Evolutionary conservation across 352 stramenopile genomes (phyloP).

Genomic region (Phytophthora pinifolia): DNA sequence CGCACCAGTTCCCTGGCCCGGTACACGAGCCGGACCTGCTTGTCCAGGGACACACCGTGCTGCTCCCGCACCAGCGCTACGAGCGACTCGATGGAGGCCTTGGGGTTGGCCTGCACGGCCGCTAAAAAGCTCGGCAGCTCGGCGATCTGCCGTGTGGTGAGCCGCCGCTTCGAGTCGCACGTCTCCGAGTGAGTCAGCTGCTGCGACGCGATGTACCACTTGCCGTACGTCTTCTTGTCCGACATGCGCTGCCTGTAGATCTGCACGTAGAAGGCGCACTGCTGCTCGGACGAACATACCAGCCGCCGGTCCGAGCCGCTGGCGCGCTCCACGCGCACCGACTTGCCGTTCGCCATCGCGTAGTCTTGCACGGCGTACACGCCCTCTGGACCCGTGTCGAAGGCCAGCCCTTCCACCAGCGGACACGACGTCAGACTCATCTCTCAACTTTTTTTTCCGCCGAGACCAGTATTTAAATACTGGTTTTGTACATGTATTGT

Average conservation of each 20-base stretch:
- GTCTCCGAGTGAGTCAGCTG: slow-evolving; percentile 23
- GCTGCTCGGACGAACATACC: slow-evolving; percentile 21
- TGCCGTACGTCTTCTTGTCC: slow-evolving; percentile 29
- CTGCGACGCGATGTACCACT: slow-evolving; percentile 38
- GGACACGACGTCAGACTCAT: slow-evolving; percentile 21
- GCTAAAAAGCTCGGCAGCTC: slow-evolving; percentile 22
- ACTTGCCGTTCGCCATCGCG: slow-evolving; percentile 26
- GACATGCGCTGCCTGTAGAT: slow-evolving; percentile 32
- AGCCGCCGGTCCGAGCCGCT: slow-evolving; percentile 32
- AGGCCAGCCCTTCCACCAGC: slow-evolving; percentile 24
- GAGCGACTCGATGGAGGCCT: slow-evolving; percentile 20
- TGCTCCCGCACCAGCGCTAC: slow-evolving; percentile 19
- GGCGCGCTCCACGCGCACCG: slow-evolving; percentile 24
- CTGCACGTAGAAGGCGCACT: slow-evolving; percentile 35
- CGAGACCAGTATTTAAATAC: no score
- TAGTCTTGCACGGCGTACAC: slow-evolving; percentile 39
- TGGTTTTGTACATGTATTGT: no score
- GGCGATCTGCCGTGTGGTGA: slow-evolving; percentile 31
- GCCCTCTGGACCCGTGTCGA: slow-evolving; percentile 23
- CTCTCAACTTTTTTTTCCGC: background rate
- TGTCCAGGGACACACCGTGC: slow-evolving; percentile 26
- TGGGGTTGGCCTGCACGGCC: slow-evolving; percentile 19
- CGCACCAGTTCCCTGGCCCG: slow-evolving; percentile 31
- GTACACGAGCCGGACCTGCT: slow-evolving; percentile 32
- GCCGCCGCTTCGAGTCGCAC: slow-evolving; percentile 18